Base-by-base conservation (phyloP, 768 basidiomycete species). In the Suillus decipiens region DNA sequence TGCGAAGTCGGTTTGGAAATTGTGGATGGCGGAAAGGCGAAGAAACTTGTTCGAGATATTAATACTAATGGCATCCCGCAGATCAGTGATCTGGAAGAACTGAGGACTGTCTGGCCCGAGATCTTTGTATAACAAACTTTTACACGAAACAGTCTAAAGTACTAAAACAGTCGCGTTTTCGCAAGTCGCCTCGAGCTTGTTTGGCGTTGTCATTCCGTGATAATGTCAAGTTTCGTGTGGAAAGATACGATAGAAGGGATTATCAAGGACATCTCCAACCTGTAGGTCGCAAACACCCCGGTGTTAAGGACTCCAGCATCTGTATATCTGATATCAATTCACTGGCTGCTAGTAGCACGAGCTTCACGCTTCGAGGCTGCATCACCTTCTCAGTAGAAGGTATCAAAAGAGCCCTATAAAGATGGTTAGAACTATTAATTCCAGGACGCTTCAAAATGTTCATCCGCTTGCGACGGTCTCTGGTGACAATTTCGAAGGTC, bases 41-140 rank as follows among this genome's bases (percentile, higher is more conserved):
- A 82, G 71, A 76, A 81, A 31, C 73, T 78, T 53, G 79, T 77
- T 37, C 72, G 75, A 59, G 78, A 79, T 17, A 73, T 75, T 50
- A 63, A 70, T n/a, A 74, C 73, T 31, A 76, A 73, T 60, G 72
- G 77, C 34, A 81, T 91, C 47, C 72, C 76, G 24, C 79, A 83
- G 28, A 80, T 95, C 61, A 75, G 72, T 10, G 76, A 82, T 63
- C 71, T 95, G 64, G 86, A 91, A 66, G 84, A 90, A 67, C 76
- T 95, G 66, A 78, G 93, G 64, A 73, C 68, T 12, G 78, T 92
- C 19, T 95, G 93, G 93, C 78, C 85, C 4, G 88, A 93, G 64
- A 77, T 95, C 31, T 94, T 95, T 78, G 81, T 79, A 68, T 51
- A 66, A 3, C 66, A 64, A 66, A 33, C n/a, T 34, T 37, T 7